Base-by-base conservation (phyloP, 345 rosid species). In the Tarenaya hassleriana region DNA sequence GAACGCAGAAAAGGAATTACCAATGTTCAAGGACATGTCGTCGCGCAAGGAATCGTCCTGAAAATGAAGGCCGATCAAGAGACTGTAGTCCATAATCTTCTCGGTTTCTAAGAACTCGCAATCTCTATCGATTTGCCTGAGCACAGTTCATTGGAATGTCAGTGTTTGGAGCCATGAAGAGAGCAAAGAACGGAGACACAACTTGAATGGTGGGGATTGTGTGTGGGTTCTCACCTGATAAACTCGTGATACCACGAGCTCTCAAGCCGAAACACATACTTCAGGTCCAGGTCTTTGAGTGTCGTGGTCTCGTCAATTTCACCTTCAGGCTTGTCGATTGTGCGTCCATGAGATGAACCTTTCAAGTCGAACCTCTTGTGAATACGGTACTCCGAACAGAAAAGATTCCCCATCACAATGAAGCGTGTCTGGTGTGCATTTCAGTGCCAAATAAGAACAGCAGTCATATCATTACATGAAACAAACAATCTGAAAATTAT, bases 321-420 rank as follows among this genome's bases (percentile, higher is more conserved):
- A 44, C 65, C 70, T 47, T 71, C 80, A 35, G 54, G 71, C 38
- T 77, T 83, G 34, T 71, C 81, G 24, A 77, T 77, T 1, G 70
- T 71, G 15, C 90, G 90, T 7, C 90, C 86, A 34, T 83, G 67
- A 46, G 90, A 83, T 20, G 90, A 83, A 16, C 90, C 90, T 75
- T 83, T 83, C 43, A 83, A 57, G 67, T 83, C 86, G 47, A 77
- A 83, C 10, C 90, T 71, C 50, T 71, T 77, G 58, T 83, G 90
- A 51, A 83, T 79, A 1, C 77, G 72, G 51, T 77, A 65, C 50
- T 83, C 83, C 11, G 84, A 75, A 66, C 83, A 75, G 60, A 83
- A 79, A 15, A 79, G 56, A 61, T 83, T 83, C 31, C 86, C 86
- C 81, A 83, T 83, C 19, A 83, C 75, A 48, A 83, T 67, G 54